Percentiles rank a stretch among this genome's conserved stretches.
Conservation (phyloP, 306 rosid species). For the Ziziphus jujuba region DNA sequence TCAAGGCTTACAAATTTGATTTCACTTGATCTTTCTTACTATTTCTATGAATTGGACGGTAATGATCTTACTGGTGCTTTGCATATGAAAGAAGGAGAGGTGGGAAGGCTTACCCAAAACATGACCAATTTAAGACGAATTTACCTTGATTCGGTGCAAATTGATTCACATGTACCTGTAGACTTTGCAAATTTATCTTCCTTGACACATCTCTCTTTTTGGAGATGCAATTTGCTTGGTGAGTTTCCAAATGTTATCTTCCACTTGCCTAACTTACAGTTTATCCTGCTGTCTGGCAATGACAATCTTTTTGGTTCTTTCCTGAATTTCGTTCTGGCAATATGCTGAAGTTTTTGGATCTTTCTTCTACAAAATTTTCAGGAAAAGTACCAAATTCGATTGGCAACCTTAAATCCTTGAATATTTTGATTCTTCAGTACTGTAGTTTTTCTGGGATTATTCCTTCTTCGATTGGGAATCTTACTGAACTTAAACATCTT, state of each 20-base stretch:
- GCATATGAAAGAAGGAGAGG: not conserved
- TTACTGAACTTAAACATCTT: not conserved
- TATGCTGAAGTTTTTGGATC: not conserved
- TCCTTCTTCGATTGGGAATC: not conserved
- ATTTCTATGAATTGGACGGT: not conserved
- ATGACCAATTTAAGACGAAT: not conserved
- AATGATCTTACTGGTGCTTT: too few species aligned
- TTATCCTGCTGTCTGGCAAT: too few species aligned
- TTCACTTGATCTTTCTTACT: slow-evolving; percentile 2
- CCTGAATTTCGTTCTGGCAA: not conserved
- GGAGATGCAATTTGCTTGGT: not conserved
- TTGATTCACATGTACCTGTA: too few species aligned
- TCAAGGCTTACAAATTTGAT: not conserved
- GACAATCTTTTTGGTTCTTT: not conserved
- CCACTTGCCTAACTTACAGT: not conserved
- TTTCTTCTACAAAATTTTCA: not conserved
- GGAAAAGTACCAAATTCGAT: too few species aligned
- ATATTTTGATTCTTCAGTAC: not conserved
- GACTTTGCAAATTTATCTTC: too few species aligned
- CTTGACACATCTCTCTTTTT: too few species aligned
- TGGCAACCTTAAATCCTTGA: not conserved
- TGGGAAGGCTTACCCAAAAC: not conserved
- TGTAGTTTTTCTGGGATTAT: not conserved
- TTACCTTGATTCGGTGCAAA: not conserved
- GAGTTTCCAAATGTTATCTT: not conserved